Evolutionary conservation across 768 basidiomycete species (phyloP).

Genomic region (Mycena filopes): DNA sequence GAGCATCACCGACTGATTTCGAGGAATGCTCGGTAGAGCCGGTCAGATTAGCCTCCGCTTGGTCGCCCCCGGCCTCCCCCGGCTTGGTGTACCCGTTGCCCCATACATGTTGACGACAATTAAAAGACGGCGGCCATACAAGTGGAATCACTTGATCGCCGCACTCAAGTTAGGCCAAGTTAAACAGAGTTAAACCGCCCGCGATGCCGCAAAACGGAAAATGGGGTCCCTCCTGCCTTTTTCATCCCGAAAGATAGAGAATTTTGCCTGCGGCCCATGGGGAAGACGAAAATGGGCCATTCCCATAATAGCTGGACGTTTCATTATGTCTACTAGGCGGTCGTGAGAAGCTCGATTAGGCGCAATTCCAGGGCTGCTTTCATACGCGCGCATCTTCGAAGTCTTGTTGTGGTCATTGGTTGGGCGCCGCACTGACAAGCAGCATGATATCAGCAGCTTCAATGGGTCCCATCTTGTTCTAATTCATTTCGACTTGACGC

Average conservation of each 20-base stretch:
- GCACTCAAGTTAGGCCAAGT: not conserved
- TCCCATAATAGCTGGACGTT: not conserved
- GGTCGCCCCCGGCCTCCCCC: too few species aligned
- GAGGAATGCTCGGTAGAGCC: not conserved
- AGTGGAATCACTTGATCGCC: conserved; percentile 6
- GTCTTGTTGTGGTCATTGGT: not conserved
- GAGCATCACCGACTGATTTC: conserved; percentile 3
- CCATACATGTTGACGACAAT: too few species aligned
- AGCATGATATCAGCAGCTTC: conserved; percentile 4
- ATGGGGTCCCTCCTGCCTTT: not conserved
- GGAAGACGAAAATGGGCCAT: not conserved
- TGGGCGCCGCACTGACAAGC: conserved; percentile 8
- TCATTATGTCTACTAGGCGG: too few species aligned
- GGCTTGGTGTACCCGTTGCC: too few species aligned
- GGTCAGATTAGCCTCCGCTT: not conserved
- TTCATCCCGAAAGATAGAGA: not conserved
- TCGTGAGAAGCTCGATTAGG: conserved; percentile 17
- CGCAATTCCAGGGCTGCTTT: too few species aligned
- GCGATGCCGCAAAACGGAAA: too few species aligned
- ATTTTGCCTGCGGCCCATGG: not conserved
- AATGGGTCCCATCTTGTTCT: not conserved
- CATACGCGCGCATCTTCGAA: conserved; percentile 12
- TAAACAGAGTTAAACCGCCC: not conserved
- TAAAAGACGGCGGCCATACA: too few species aligned
- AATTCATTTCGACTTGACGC: conserved; percentile 18